Base-by-base conservation (phyloP, 495 filamentous ascomycete genomes). In the Neurospora sp. region DNA sequence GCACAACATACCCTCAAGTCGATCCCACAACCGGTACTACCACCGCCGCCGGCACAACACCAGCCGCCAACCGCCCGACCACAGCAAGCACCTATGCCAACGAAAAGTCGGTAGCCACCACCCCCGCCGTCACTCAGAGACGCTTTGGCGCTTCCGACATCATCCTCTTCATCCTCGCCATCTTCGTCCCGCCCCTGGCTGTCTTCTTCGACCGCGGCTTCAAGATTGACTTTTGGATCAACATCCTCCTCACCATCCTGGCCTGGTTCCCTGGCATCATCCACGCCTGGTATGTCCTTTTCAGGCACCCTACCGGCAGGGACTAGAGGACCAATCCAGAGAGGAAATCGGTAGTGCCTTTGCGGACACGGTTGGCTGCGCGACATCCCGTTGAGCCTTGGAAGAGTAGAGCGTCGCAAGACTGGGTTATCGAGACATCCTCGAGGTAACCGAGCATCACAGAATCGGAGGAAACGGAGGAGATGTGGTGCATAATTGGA, bases 141-240 rank as follows among this genome's bases (percentile, higher is more conserved):
- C 71, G 61, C 69, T 45, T 73, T 45, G 40, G 69, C 40, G 10
- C 65, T 68, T 35, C 41, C 73, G 41, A 70, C 44, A 40, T 75
- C 16, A 27, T 75, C 61, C 75, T 78, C 65, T 75, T 75, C 72
- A 40, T 73, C 45, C 72, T 96, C 83, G 91, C 93, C 84, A 85
- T 96, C 84, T 83, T 96, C 85, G 86, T 96, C 69, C 94, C 94
- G 45, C 94, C 94, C 75, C 86, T 97, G 41, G 93, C 93, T 81
- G 94, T 97, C 80, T 96, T 97, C 87, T 88, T 97, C 72, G 92
- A 96, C 86, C 89, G 90, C 45, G 94, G 94, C 79, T 94, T 92
- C 84, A 88, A 89, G 80, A 87, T 89, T 78, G 92, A 96, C 78
- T 84, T 97, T 75, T 83, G 92, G 76, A 94, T 97, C 87, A 97